Percentiles rank a stretch among this genome's conserved stretches.
phyloP scores from a whole-genome alignment of 1,284 basidiomycete genomes.

The Anthracocystis setariae region DNA sequence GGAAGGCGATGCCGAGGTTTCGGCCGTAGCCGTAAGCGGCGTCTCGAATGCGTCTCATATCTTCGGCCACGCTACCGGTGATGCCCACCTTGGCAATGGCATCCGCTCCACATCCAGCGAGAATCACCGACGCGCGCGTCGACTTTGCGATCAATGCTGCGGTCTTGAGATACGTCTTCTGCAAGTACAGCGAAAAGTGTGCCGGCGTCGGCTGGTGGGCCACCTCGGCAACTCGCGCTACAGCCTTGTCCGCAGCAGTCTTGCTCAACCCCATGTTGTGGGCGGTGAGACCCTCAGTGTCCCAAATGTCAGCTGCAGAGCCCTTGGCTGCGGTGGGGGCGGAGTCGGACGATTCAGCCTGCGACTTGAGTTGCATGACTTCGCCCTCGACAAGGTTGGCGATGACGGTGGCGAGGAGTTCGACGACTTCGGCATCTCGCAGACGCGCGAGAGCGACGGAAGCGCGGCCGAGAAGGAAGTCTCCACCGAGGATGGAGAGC shows the following conservation, averaged over 20 bases:
- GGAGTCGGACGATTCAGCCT: conserved; percentile 32
- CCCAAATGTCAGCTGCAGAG: conserved; percentile 38
- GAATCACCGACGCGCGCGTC: conserved; percentile 84
- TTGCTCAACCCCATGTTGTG: conserved; percentile 33
- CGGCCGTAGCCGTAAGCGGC: conserved; percentile 90
- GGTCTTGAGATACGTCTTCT: conserved; percentile 95
- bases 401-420: conserved; percentile 90
- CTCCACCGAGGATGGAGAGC: conserved; percentile 89
- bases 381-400: conserved; percentile 97
- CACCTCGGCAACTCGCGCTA: not conserved
- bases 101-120: conserved; percentile 80
- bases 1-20: conserved; percentile 80
- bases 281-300: conserved; percentile 35
- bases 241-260: conserved; percentile 3
- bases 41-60: conserved; percentile 78
- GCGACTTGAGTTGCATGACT: conserved; percentile 80
- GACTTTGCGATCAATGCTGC: conserved; percentile 95
- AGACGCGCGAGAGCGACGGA: conserved; percentile 87
- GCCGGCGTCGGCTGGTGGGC: conserved; percentile 68
- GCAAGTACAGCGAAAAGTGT: conserved; percentile 86
- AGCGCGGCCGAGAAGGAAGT: conserved; percentile 92
- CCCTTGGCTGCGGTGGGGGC: conserved; percentile 18
- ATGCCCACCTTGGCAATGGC: conserved; percentile 69
- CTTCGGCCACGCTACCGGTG: conserved; percentile 12
- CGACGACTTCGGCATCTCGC: conserved; percentile 87